A percentile compares a stretch with the other conserved stretches of the same genome.
Conservation (phyloP, 345 rosid species). For the Cochlearia excelsa region DNA sequence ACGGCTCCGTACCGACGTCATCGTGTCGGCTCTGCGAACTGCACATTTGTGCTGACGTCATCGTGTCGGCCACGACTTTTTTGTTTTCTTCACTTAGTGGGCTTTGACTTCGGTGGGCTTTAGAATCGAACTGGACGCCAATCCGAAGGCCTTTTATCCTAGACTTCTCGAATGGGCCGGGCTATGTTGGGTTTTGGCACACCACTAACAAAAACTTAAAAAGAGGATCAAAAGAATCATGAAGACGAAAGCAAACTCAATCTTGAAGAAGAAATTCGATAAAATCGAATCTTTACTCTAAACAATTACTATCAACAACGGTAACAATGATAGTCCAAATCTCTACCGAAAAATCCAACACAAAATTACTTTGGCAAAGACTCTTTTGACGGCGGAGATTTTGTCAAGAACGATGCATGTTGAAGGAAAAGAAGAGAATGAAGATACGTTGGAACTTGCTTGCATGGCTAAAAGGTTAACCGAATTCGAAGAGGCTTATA, state of each 20-base stretch:
- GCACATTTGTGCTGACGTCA: too few relatives aligned
- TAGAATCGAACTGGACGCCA: too few relatives aligned
- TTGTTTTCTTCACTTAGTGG: too few relatives aligned
- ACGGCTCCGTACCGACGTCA: too few relatives aligned
- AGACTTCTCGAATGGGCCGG: too few relatives aligned
- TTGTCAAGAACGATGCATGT: slow-evolving; percentile 2
- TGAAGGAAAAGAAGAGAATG: background rate
- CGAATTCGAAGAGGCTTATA: slow-evolving; percentile 14
- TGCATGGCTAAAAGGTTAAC: slow-evolving; percentile 27
- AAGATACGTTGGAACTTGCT: slow-evolving; percentile 11
- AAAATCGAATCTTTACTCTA: slow-evolving; percentile 19
- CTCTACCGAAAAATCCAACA: slow-evolving; percentile 1
- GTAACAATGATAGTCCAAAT: background rate
- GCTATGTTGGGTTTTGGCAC: too few relatives aligned
- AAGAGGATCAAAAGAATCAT: slow-evolving; percentile 7
- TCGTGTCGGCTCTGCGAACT: too few relatives aligned
- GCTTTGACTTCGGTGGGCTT: too few relatives aligned
- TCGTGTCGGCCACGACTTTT: too few relatives aligned
- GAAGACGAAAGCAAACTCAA: slow-evolving; percentile 2
- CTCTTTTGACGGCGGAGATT: slow-evolving; percentile 28
- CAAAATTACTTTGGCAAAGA: slow-evolving; percentile 19
- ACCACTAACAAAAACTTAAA: too few relatives aligned
- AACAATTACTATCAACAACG: background rate
- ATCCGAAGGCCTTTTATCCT: too few relatives aligned
- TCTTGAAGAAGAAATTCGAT: slow-evolving; percentile 29